phyloP scores from a whole-genome alignment of 1,284 basidiomycete genomes.

The Porodaedalea pini region DNA sequence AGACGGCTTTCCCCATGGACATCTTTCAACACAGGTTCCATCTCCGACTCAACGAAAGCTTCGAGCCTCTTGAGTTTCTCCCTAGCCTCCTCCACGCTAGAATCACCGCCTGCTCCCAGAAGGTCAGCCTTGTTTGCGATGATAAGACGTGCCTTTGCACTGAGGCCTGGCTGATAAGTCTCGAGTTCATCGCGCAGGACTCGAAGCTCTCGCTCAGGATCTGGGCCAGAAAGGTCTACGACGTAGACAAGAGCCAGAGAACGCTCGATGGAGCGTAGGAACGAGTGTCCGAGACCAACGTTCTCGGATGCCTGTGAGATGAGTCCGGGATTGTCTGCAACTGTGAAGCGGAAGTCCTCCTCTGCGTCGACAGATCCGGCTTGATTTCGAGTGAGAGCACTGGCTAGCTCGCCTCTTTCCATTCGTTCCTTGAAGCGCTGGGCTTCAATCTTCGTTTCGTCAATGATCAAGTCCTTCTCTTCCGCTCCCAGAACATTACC shows the following conservation, averaged over 20 bases:
- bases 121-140: slow-evolving; percentile 95
- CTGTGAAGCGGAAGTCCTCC: slow-evolving; percentile 84
- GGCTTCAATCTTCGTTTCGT: slow-evolving; percentile 69
- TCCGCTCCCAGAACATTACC: slow-evolving; percentile 70
- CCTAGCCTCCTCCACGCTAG: slow-evolving; percentile 46
- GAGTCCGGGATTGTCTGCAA: slow-evolving; percentile 97
- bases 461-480: slow-evolving; percentile 51
- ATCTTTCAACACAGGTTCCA: slow-evolving; percentile 28
- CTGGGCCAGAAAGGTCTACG: slow-evolving; percentile 75
- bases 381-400: slow-evolving; percentile 50
- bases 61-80: slow-evolving; percentile 55
- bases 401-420: slow-evolving; percentile 49
- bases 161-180: slow-evolving; percentile 79
- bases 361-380: slow-evolving; percentile 22
- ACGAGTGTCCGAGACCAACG: slow-evolving; percentile 91
- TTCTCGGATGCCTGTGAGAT: slow-evolving; percentile 83
- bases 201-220: slow-evolving; percentile 74
- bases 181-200: slow-evolving; percentile 81
- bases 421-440: slow-evolving; percentile 43
- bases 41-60: slow-evolving; percentile 49
- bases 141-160: slow-evolving; percentile 72
- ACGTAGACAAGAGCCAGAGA: slow-evolving; percentile 90
- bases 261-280: slow-evolving; percentile 90
- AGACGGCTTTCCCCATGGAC: slow-evolving; percentile 28
- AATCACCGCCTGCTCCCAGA: slow-evolving; percentile 48